Evolutionary conservation across 129 eudicot species (phyloP).

Genomic region (Ambrosia artemisiifolia): DNA sequence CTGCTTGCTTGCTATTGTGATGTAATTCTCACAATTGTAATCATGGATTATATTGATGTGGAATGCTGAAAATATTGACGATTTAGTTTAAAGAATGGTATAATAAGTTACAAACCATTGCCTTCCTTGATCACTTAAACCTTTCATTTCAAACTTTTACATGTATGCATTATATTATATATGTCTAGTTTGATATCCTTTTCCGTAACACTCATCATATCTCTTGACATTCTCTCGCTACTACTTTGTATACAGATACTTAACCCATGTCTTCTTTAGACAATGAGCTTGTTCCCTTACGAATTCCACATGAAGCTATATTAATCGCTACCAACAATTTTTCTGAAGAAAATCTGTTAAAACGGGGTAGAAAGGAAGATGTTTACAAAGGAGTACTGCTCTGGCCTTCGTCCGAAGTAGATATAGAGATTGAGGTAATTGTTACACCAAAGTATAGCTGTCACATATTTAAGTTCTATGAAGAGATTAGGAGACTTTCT

Average conservation of each 20-base stretch:
- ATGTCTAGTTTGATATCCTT: neutral
- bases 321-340: conserved; percentile 1
- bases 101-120: too few species aligned
- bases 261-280: neutral
- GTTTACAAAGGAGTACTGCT: conserved; percentile 6
- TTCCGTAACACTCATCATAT: neutral
- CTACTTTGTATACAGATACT: too few species aligned
- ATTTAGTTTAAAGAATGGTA: too few species aligned
- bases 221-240: too few species aligned
- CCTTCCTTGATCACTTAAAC: too few species aligned
- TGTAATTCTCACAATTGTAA: neutral
- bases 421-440: neutral
- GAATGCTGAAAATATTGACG: too few species aligned
- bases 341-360: neutral
- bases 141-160: too few species aligned
- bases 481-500: neutral
- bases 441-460: neutral
- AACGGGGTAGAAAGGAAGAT: neutral
- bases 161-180: too few species aligned
- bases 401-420: neutral
- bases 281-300: neutral
- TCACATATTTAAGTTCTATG: neutral
- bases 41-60: too few species aligned
- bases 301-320: neutral
- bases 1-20: neutral